phyloP scores from a whole-genome alignment of 371 early-diverging fungal species.

The Mucor piriformis region DNA sequence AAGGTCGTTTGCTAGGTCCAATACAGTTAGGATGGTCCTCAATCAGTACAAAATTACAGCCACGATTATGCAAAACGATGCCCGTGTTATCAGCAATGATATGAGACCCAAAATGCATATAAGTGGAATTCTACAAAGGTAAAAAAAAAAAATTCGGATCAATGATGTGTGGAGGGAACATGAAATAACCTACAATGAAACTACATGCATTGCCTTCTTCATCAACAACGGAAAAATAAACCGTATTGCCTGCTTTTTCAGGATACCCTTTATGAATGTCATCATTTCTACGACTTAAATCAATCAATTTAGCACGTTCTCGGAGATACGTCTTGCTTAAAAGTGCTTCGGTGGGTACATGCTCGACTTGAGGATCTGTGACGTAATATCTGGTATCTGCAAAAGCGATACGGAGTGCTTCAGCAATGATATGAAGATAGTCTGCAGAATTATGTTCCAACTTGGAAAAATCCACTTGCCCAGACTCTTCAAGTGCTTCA shows the following conservation, averaged over 20 bases:
- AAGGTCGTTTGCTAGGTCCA: conserved; percentile 79
- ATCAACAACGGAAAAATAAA: conserved; percentile 80
- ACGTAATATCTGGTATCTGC: conserved; percentile 73
- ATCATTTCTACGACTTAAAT: conserved; percentile 49
- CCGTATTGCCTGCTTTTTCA: conserved; percentile 68
- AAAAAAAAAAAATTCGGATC: neutral
- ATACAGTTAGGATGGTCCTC: conserved; percentile 69
- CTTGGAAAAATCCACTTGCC: conserved; percentile 39
- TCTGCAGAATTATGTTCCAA: conserved; percentile 62
- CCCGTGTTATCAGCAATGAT: conserved; percentile 69
- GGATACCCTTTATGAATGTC: conserved; percentile 64
- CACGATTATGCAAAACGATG: conserved; percentile 78
- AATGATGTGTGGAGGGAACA: too few relatives aligned
- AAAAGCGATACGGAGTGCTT: conserved; percentile 76
- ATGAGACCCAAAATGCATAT: conserved; percentile 61
- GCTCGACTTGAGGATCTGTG: conserved; percentile 66
- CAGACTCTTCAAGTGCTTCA: conserved; percentile 55
- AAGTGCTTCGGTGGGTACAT: conserved; percentile 53
- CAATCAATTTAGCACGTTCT: conserved; percentile 60
- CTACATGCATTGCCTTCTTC: conserved; percentile 83
- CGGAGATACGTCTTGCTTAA: conserved; percentile 64
- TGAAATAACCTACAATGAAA: conserved; percentile 64
- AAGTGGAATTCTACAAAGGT: conserved; percentile 53
- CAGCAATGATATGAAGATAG: conserved; percentile 72
- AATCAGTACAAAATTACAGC: conserved; percentile 68